Base-by-base conservation (phyloP, 345 rosid species). In the Hibiscus tridactylites region DNA sequence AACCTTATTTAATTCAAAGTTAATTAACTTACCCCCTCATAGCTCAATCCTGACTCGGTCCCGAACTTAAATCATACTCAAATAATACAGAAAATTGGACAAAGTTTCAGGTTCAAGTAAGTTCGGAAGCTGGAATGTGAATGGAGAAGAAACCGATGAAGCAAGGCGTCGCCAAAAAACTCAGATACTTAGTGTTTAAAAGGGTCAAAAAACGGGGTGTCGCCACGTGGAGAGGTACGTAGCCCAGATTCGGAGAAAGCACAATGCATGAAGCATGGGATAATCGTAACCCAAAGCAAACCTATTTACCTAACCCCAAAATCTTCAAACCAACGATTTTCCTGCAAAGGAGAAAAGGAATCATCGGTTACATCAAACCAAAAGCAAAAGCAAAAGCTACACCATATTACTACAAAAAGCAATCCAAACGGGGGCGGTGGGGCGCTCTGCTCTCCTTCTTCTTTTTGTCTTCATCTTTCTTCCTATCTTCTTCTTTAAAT, bases 241-340 rank as follows among this genome's bases (percentile, higher is more conserved):
- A 39, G 9, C 47, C 47, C 47, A 67, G 84, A 85, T 79, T 84
- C 83, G 75, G 17, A 83, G 88, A 79, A 85, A 88, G 86, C 75
- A 79, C 80, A 9, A 3, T 9, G 67, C 2, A 37, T 62, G 66
- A 62, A 62, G 53, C 75, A 81, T 85, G 81, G 87, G 76, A 84
- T 82, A 72, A 62, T 68, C 68, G 68, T 42, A 7, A 67, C 29
- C 61, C 35, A 9, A 73, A 70, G 53, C 28, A 39, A 39, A 39
- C 44, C 44, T 21, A 21, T 21, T 21, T 21, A 21, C 21, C 21
- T 1, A 71, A 44, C 52, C 1, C 28, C 52, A 13, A 68, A 52
- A 71, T 77, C 85, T 85, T 85, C 71, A 80, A 8, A 9, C 35
- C 65, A 79, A 85, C 72, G 90, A 74, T 76, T 78, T 5, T 15